Evolutionary conservation across 352 stramenopile species (phyloP).

Genomic region (Paralagenidium karlingii): DNA sequence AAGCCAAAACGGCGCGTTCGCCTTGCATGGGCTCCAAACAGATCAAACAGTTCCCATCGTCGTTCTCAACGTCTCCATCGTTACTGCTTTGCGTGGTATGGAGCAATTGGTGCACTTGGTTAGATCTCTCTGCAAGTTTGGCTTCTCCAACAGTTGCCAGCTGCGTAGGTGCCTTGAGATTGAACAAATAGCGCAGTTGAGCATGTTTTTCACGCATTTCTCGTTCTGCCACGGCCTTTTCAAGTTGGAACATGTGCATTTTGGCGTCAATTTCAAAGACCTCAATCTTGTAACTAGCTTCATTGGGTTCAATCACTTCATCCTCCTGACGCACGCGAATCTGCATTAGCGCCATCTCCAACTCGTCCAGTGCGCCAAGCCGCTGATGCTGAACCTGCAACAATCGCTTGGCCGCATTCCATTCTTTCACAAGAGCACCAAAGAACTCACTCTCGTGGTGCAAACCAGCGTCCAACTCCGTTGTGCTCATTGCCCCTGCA

Average conservation of each 20-base stretch:
- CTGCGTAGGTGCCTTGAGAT: no score
- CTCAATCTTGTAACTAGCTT: conserved; percentile 60
- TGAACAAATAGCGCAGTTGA: conserved; percentile 44
- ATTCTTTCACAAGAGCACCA: conserved; percentile 30
- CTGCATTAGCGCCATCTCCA: conserved; percentile 66
- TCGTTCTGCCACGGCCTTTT: conserved; percentile 21
- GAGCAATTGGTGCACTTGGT: no score
- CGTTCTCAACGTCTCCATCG: no score
- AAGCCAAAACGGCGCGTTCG: conserved; percentile 52
- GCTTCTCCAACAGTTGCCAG: no score
- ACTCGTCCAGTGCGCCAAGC: conserved; percentile 56
- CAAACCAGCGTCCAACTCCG: conserved; percentile 14
- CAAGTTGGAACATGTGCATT: conserved; percentile 20
- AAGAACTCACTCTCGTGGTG: conserved; percentile 37
- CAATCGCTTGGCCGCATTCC: conserved; percentile 37
- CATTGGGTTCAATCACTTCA: conserved; percentile 28
- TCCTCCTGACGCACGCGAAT: conserved; percentile 30
- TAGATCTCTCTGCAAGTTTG: no score
- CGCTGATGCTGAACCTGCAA: conserved; percentile 59
- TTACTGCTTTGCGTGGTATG: no score
- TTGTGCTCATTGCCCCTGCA: no score
- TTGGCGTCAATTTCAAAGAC: conserved; percentile 25
- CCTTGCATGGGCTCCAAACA: conserved; percentile 61
- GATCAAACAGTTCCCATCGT: conserved; percentile 38
- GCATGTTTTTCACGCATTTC: conserved; percentile 34